phyloP scores from a whole-genome alignment of 768 basidiomycete genomes.

The Pleurotus cornucopiae region DNA sequence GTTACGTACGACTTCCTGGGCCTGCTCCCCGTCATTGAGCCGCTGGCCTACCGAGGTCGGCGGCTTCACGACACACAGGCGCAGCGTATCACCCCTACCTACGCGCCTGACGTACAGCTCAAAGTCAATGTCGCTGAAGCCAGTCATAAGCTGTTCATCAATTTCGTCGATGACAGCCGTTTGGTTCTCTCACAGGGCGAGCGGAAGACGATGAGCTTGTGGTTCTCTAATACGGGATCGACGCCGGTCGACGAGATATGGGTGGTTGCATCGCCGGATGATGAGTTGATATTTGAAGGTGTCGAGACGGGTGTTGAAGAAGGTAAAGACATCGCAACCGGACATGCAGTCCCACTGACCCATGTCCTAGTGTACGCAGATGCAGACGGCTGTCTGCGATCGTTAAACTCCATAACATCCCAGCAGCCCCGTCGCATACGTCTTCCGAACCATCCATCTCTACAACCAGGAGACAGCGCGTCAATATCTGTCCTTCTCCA shows the following conservation, averaged over 20 bases:
- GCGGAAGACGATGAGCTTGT: constrained; percentile 45
- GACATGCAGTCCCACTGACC: not conserved
- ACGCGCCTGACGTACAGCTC: constrained; percentile 65
- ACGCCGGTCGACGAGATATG: constrained; percentile 64
- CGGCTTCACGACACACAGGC: constrained; percentile 71
- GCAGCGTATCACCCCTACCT: constrained; percentile 65
- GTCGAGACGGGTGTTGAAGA: constrained; percentile 17
- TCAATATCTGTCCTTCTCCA: constrained; percentile 54
- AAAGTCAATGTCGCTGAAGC: constrained; percentile 60
- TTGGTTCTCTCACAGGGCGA: constrained; percentile 69
- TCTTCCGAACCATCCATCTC: constrained; percentile 26
- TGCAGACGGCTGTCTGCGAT: constrained; percentile 35
- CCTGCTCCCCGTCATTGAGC: constrained; percentile 63
- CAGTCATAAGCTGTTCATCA: constrained; percentile 57
- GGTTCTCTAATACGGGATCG: constrained; percentile 65
- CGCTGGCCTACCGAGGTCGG: constrained; percentile 65
- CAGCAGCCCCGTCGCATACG: constrained; percentile 45
- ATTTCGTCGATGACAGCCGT: constrained; percentile 49
- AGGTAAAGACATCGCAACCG: not conserved
- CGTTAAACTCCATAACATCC: constrained; percentile 48
- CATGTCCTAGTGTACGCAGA: not conserved
- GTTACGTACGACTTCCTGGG: constrained; percentile 69
- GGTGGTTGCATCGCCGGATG: constrained; percentile 56
- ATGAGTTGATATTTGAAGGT: constrained; percentile 54
- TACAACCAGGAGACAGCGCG: constrained; percentile 42